Conservation (phyloP, 169 alveolate genomes). For the Plasmodium gaboni region DNA sequence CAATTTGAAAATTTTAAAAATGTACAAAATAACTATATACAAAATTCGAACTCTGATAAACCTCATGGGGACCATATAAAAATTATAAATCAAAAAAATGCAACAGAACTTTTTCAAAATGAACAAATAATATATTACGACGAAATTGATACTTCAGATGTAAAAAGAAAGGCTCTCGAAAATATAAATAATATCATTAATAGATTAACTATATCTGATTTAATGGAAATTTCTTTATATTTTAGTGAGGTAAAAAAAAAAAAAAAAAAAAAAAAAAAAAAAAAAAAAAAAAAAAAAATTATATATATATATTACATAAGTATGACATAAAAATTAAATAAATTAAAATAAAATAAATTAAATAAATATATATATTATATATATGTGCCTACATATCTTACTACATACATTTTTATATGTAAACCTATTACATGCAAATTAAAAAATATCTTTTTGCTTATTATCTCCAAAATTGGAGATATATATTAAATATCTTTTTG, state of each 20-base stretch:
- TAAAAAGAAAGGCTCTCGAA: conserved; percentile 23
- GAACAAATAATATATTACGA: conserved; percentile 32
- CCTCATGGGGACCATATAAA: conserved; percentile 16
- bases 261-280: background rate
- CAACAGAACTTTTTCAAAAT: conserved; percentile 51
- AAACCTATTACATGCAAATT: no score
- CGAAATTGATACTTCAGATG: conserved; percentile 20
- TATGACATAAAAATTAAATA: no score
- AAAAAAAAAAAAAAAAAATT: background rate
- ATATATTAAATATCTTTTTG: no score
- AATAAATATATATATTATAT: background rate
- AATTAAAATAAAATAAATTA: background rate
- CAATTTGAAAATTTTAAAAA: conserved; percentile 35
- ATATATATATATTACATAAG: background rate
- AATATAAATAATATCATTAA: conserved; percentile 34
- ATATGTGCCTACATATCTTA: no score
- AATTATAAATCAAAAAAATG: conserved; percentile 30
- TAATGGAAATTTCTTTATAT: conserved; percentile 47
- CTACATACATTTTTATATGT: no score
- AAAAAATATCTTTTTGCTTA: no score
- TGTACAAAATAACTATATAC: conserved; percentile 12
- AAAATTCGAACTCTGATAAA: conserved; percentile 4
- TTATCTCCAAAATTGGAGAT: no score
- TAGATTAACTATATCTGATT: conserved; percentile 32
- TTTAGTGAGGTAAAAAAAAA: conserved; percentile 49